Evolutionary conservation across 768 basidiomycete genomes (phyloP), one percentile per base, ranked within the genome.

Genomic region (Mycena crocata): DNA sequence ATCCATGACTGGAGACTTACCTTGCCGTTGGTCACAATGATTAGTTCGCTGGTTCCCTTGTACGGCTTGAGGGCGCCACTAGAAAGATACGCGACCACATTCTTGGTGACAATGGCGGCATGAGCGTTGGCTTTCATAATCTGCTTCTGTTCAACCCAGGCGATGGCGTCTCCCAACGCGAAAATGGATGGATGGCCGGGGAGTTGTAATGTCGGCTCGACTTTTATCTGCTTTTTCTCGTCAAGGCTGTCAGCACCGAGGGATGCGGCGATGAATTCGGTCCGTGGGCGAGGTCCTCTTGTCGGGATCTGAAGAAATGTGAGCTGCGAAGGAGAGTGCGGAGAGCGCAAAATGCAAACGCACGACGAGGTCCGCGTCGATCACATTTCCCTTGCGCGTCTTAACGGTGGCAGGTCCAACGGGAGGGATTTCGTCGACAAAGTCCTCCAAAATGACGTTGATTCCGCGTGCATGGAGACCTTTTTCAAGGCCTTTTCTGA

Each of bases 301-400:
- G 80, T 76, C 5, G 79, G 70, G 14, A 85, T 64, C 83, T 83
- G 48, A 12, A 51, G 21, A 21, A 12, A 48, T 19, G 26, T 35
- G 17, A 46, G 37, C 30, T 3, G 31, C n/a, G 15, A 19, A 57
- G n/a, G n/a, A n/a, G n/a, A n/a, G n/a, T 21, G 13, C 6, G 28
- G 17, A 42, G 19, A 14, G 23, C n/a, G 21, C 44, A 48, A 40
- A 48, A 6, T 13, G 21, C 14, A 19, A 30, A 75, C 87, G 51
- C 76, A 92, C 90, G 17, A 92, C 82, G 12, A 91, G 79, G 67
- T 91, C 90, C 0, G 87, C 86, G 4, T 79, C 66, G 39, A 92
- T 74, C 5, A 61, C 70, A 57, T 83, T 83, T 12, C 89, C 88
- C 15, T 81, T 82, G 40, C 84, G 83, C 1, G 89, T 91, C 9